phyloP scores from a whole-genome alignment of 768 basidiomycete species.

The Suillus clintonianus region DNA sequence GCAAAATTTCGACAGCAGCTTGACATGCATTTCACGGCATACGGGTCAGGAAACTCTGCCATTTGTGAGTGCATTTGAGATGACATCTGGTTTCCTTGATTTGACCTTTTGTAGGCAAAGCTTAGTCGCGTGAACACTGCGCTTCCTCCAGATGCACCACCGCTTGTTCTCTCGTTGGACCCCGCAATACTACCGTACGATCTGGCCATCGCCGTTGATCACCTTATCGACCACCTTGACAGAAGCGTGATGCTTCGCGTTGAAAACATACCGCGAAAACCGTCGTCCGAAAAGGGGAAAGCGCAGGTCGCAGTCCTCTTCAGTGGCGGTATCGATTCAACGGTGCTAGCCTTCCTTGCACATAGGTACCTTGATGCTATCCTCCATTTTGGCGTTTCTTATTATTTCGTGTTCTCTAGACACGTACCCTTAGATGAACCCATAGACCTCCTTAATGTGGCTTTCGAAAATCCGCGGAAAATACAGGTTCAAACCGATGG shows the following conservation, averaged over 20 bases:
- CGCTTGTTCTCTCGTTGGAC: constrained; percentile 35
- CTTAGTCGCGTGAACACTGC: constrained; percentile 46
- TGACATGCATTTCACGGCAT: constrained; percentile 23
- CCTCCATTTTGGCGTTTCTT: background rate
- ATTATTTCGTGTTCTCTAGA: constrained; percentile 38
- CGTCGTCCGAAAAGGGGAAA: constrained; percentile 36
- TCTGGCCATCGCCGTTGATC: constrained; percentile 46
- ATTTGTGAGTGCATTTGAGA: constrained; percentile 22
- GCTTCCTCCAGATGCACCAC: constrained; percentile 47
- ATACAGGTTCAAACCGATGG: constrained; percentile 49
- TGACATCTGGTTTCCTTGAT: background rate
- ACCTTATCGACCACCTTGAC: constrained; percentile 56
- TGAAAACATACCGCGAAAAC: constrained; percentile 59
- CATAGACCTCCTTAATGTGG: constrained; percentile 90
- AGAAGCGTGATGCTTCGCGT: constrained; percentile 70
- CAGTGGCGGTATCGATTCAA: constrained; percentile 95
- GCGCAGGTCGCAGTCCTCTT: constrained; percentile 84
- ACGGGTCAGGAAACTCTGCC: constrained; percentile 9
- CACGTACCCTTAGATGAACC: constrained; percentile 76
- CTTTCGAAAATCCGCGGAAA: constrained; percentile 94
- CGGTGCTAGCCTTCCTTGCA: constrained; percentile 78
- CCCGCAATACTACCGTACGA: constrained; percentile 41
- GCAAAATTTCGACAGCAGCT: constrained; percentile 18
- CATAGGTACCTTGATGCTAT: constrained; percentile 51
- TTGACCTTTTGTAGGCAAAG: constrained; percentile 38